Evolutionary conservation across 2,329 filamentous ascomycete genomes (phyloP).

Genomic region (Ophiobolus disseminans): DNA sequence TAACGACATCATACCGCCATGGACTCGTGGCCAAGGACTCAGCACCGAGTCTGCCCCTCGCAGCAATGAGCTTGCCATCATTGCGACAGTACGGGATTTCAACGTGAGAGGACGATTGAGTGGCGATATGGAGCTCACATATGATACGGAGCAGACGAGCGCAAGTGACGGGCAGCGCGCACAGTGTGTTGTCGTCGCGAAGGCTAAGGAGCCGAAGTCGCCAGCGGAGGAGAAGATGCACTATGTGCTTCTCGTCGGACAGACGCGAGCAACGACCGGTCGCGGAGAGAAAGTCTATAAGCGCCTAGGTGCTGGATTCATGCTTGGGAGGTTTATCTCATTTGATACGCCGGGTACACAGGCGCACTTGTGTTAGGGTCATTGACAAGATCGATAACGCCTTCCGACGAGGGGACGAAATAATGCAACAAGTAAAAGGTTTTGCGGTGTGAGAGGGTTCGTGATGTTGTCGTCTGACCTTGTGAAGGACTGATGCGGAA

Average conservation of each 20-base stretch:
- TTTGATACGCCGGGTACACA: no score
- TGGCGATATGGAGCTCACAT: slow-evolving; percentile 14
- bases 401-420: no score
- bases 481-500: not conserved
- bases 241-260: slow-evolving; percentile 20
- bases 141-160: slow-evolving; percentile 18
- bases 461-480: slow-evolving; percentile 9
- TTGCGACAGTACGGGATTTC: slow-evolving; percentile 15
- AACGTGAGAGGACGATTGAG: slow-evolving; percentile 9
- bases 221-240: slow-evolving; percentile 6
- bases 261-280: not conserved
- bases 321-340: slow-evolving; percentile 22
- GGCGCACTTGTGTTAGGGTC: no score
- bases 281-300: slow-evolving; percentile 9
- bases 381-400: no score
- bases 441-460: not conserved
- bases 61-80: slow-evolving; percentile 9
- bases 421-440: no score
- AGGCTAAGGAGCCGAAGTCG: slow-evolving; percentile 4
- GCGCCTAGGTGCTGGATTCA: slow-evolving; percentile 23
- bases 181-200: slow-evolving; percentile 21
- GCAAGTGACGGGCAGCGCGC: slow-evolving; percentile 10
- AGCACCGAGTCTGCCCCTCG: no score
- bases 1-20: slow-evolving; percentile 5
- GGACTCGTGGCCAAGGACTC: slow-evolving; percentile 4